Evolutionary conservation across 2,329 filamentous ascomycete species (phyloP).

Genomic region (Hypoxylon sp.): DNA sequence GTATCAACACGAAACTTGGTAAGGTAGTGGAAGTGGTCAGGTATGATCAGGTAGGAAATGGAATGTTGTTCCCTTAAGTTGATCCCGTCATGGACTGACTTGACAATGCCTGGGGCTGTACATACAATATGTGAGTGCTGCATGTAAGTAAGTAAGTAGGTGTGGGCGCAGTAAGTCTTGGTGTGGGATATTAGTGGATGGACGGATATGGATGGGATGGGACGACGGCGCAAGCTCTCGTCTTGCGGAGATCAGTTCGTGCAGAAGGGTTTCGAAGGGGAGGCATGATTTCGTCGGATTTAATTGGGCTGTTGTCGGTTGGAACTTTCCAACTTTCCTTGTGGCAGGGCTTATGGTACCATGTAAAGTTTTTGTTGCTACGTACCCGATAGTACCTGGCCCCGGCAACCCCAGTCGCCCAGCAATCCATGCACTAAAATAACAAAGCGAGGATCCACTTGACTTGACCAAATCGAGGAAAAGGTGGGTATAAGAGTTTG

Average conservation of each 20-base stretch:
- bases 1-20: slow-evolving; percentile 10
- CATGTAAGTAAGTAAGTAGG: slow-evolving; percentile 23
- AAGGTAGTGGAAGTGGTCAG: slow-evolving; percentile 23
- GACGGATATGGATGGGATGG: slow-evolving; percentile 27
- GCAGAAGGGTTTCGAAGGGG: slow-evolving; percentile 36
- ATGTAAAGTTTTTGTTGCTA: neutral
- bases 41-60: slow-evolving; percentile 46
- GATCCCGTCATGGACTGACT: slow-evolving; percentile 35
- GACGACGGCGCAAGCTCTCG: slow-evolving; percentile 25
- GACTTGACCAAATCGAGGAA: slow-evolving; percentile 36
- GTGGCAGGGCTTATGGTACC: neutral
- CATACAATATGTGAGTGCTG: slow-evolving; percentile 8
- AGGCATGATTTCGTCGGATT: slow-evolving; percentile 17
- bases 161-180: slow-evolving; percentile 31
- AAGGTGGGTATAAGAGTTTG: slow-evolving; percentile 31
- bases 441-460: slow-evolving; percentile 37
- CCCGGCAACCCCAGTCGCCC: slow-evolving; percentile 12
- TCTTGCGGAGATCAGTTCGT: slow-evolving; percentile 34
- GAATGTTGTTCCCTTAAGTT: slow-evolving; percentile 31
- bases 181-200: slow-evolving; percentile 23
- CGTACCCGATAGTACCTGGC: slow-evolving; percentile 21
- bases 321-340: slow-evolving; percentile 27
- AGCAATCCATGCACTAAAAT: slow-evolving; percentile 28
- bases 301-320: slow-evolving; percentile 20
- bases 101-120: slow-evolving; percentile 16